Percentiles rank a stretch among this genome's conserved stretches.
phyloP scores from a whole-genome alignment of 2,329 filamentous ascomycete genomes.

The Colletotrichum sojae region DNA sequence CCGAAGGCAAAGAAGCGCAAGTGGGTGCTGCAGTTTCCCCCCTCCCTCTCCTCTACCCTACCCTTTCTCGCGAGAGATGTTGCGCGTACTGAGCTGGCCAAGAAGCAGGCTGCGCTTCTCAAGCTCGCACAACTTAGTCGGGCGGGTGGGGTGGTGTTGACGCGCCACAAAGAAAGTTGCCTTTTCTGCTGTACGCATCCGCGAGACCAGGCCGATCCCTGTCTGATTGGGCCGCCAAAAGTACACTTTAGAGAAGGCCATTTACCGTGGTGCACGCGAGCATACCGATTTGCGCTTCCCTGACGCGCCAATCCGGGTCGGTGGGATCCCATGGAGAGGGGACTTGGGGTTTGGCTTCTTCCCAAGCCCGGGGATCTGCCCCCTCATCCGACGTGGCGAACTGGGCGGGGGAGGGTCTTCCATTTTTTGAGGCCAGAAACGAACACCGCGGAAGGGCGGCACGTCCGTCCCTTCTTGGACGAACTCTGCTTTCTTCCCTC shows the following conservation, averaged over 20 bases:
- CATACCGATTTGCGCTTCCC: neutral
- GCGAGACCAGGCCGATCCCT: conserved; percentile 24
- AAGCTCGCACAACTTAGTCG: conserved; percentile 19
- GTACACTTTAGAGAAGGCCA: neutral
- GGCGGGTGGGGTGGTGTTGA: conserved; percentile 28
- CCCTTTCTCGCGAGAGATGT: no score
- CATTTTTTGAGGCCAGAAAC: neutral
- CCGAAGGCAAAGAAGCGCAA: conserved; percentile 3
- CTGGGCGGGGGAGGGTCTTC: neutral
- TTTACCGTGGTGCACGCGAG: no score
- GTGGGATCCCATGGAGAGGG: neutral
- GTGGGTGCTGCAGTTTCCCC: neutral
- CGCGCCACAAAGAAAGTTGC: conserved; percentile 24
- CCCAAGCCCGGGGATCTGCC: neutral
- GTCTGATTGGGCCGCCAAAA: conserved; percentile 25
- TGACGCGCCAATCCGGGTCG: neutral
- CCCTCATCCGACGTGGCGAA: neutral
- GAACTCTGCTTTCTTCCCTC: neutral
- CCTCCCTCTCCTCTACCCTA: neutral
- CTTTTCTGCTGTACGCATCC: conserved; percentile 14
- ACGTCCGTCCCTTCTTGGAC: neutral
- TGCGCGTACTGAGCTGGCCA: neutral
- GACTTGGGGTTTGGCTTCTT: neutral
- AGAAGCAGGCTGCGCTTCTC: conserved; percentile 15
- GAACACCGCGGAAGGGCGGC: neutral